Evolutionary conservation across 192 early-diverging fungal genomes (phyloP).

Genomic region (Chytriomyces sp.): DNA sequence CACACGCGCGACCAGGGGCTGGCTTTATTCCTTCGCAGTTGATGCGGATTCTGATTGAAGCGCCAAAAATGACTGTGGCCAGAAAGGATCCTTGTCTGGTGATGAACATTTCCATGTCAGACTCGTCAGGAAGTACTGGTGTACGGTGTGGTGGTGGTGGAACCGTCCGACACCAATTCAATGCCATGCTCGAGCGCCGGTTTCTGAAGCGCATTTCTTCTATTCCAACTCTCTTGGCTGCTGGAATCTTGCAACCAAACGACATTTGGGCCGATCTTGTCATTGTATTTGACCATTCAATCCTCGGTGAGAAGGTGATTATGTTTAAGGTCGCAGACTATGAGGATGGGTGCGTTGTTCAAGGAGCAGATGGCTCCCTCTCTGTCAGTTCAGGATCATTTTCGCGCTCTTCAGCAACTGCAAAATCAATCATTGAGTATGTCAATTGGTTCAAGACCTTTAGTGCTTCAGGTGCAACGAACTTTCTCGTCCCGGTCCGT

Average conservation of each 20-base stretch:
- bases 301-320: neutral
- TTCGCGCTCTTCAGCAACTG: neutral
- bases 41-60: conserved; percentile 4
- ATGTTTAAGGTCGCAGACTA: neutral
- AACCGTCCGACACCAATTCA: conserved; percentile 13
- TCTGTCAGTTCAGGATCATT: neutral
- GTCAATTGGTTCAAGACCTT: neutral
- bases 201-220: conserved; percentile 13
- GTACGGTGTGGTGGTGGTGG: neutral
- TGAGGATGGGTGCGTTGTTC: neutral
- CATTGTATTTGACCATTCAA: conserved; percentile 15
- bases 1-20: neutral
- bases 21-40: conserved; percentile 13
- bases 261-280: conserved; percentile 23
- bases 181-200: conserved; percentile 7
- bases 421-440: conserved; percentile 1
- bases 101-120: conserved; percentile 20
- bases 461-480: neutral
- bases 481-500: neutral
- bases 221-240: conserved; percentile 10
- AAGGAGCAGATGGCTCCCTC: neutral
- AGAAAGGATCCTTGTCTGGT: conserved; percentile 2
- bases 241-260: conserved; percentile 13
- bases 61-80: neutral
- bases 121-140: conserved; percentile 10